Conservation (phyloP, 306 rosid genomes). For the Quercus rubra region DNA sequence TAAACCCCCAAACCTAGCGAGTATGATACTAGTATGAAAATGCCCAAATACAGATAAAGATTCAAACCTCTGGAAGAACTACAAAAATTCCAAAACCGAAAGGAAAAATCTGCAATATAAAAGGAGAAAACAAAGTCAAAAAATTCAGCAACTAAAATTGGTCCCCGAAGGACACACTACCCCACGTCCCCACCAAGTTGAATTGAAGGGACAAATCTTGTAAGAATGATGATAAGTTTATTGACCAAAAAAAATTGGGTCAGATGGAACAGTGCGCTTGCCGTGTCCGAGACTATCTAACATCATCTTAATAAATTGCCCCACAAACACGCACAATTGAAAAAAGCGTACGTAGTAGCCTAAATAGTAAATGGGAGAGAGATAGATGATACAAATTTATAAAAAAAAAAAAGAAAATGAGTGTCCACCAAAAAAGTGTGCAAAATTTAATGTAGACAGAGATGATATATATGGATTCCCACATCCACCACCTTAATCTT, state of each 20-base stretch:
- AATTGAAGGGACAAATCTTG: constrained; percentile 7
- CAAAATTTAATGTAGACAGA: constrained; percentile 45
- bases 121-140: not conserved
- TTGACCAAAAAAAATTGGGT: constrained; percentile 13
- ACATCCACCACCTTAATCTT: constrained; percentile 29
- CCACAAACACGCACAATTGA: constrained; percentile 41
- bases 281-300: constrained; percentile 54
- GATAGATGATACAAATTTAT: too few relatives aligned
- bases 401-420: constrained; percentile 17
- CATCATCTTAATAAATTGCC: constrained; percentile 42
- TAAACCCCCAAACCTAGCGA: too few relatives aligned
- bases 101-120: not conserved
- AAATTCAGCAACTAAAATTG: not conserved
- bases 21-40: too few relatives aligned
- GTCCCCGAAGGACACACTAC: not conserved
- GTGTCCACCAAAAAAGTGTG: constrained; percentile 39
- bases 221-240: not conserved
- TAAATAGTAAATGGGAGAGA: too few relatives aligned
- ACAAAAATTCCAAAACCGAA: not conserved
- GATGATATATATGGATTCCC: constrained; percentile 40
- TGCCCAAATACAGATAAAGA: too few relatives aligned
- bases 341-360: constrained; percentile 10
- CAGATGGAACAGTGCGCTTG: constrained; percentile 42
- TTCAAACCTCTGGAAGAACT: too few relatives aligned
- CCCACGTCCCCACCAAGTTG: constrained; percentile 2